Percentiles rank a stretch among this genome's conserved stretches.
phyloP scores from a whole-genome alignment of 495 filamentous ascomycete genomes.

The Aspergillus indologenus region DNA sequence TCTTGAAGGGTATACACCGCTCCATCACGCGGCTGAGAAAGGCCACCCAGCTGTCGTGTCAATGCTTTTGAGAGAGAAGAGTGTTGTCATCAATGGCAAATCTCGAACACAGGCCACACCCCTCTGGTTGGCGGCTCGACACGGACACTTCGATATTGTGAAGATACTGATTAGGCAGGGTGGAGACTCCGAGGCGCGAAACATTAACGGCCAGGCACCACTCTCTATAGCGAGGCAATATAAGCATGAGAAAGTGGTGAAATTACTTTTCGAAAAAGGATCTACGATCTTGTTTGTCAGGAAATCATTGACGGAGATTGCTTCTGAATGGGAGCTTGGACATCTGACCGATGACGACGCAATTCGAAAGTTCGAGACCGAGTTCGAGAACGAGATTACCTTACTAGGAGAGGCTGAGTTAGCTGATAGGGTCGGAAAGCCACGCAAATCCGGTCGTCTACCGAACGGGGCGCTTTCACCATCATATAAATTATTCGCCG shows the following conservation, averaged over 20 bases:
- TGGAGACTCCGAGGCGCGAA: background rate
- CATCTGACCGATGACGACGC: background rate
- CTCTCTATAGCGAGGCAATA: background rate
- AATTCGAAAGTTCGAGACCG: background rate
- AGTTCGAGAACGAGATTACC: background rate
- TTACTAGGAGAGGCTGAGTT: background rate
- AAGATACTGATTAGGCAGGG: background rate
- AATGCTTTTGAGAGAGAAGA: background rate
- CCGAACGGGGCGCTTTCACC: background rate
- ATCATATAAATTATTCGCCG: background rate
- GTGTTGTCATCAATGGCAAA: background rate
- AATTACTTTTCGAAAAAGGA: background rate
- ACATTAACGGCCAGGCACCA: background rate
- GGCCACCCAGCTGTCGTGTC: background rate
- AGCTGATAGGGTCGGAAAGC: background rate
- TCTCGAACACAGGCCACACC: background rate
- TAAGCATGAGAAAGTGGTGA: background rate
- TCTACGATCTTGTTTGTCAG: background rate
- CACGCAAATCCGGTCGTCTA: background rate
- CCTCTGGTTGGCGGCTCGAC: background rate
- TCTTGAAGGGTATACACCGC: background rate
- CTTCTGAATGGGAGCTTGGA: background rate
- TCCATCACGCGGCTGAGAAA: background rate
- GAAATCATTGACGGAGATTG: background rate
- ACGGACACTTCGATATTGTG: background rate